A percentile compares a stretch with the other conserved stretches of the same genome.
These are phyloP conservation scores for Moricandia moricandioides DNA, from an alignment of 345 rosid genomes.

Conservation along the genomic window DNA sequence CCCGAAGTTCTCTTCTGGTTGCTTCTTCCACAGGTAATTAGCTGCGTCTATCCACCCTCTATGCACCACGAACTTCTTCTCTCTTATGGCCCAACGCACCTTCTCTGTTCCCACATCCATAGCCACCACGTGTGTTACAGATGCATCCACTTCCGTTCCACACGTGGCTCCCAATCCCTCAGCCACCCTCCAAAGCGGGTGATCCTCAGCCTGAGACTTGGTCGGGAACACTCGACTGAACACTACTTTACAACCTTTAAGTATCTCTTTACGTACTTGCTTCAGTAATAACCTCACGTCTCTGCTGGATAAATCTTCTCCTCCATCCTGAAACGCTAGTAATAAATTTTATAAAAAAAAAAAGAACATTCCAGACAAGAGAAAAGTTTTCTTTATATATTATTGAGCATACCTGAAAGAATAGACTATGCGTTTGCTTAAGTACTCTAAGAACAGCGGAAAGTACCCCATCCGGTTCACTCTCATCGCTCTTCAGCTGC, in stretches of 20 bases:
- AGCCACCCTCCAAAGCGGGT: constrained; percentile 80
- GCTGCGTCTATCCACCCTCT: constrained; percentile 43
- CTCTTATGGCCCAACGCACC: constrained; percentile 33
- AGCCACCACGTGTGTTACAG: constrained; percentile 39
- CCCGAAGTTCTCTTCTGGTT: constrained; percentile 40
- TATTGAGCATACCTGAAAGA: constrained; percentile 52
- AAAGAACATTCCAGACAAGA: neutral
- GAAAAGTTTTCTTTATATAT: neutral
- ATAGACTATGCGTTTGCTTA: constrained; percentile 51
- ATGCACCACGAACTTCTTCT: constrained; percentile 37
- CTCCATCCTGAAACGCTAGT: constrained; percentile 20
- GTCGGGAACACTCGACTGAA: constrained; percentile 85
- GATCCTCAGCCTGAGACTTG: constrained; percentile 50
- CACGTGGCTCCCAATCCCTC: constrained; percentile 41
- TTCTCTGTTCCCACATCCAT: constrained; percentile 37
- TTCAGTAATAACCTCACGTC: constrained; percentile 72
- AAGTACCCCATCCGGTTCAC: constrained; percentile 71
- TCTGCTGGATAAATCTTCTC: constrained; percentile 44
- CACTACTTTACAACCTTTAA: constrained; percentile 62
- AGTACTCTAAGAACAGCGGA: constrained; percentile 64
- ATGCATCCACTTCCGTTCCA: constrained; percentile 29
- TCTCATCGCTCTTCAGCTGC: constrained; percentile 73
- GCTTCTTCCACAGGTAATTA: constrained; percentile 37
- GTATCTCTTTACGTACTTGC: constrained; percentile 54
- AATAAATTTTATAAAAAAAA: neutral